These are phyloP conservation scores for Urostyla sp. DNA, from an alignment of 73 alveolate genomes.

Conservation along the genomic window DNA sequence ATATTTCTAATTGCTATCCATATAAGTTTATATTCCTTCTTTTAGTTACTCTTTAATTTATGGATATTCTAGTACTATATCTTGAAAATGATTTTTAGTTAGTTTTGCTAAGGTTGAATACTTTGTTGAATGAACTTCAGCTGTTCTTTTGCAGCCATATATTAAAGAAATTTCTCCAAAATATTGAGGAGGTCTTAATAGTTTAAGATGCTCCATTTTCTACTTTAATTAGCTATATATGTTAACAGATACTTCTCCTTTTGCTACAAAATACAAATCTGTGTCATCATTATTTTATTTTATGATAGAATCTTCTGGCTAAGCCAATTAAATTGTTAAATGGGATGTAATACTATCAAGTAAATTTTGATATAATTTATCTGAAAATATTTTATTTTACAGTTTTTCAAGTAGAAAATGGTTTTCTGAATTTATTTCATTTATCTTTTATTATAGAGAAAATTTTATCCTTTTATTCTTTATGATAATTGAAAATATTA, in stretches of 20 bases:
- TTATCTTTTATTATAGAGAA: constrained; percentile 3
- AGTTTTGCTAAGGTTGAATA: constrained; percentile 43
- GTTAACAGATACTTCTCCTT: too few species aligned
- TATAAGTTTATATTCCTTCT: background rate
- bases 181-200: constrained; percentile 20
- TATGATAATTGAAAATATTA: constrained; percentile 41
- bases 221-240: too few species aligned
- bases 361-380: too few species aligned
- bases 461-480: constrained; percentile 14
- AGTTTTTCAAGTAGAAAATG: too few species aligned
- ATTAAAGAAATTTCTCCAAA: constrained; percentile 57
- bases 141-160: constrained; percentile 56
- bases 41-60: constrained; percentile 3
- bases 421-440: constrained; percentile 6
- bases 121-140: constrained; percentile 12
- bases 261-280: too few species aligned
- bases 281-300: too few species aligned
- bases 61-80: constrained; percentile 24
- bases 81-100: background rate
- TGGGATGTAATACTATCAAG: constrained; percentile 24
- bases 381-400: too few species aligned
- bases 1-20: background rate
- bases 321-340: too few species aligned
- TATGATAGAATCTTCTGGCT: too few species aligned
- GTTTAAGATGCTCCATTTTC: background rate